Evolutionary conservation across 2,329 filamentous ascomycete species (phyloP), one percentile per base, ranked within the genome.

Genomic region (Macrophomina phaseolina): DNA sequence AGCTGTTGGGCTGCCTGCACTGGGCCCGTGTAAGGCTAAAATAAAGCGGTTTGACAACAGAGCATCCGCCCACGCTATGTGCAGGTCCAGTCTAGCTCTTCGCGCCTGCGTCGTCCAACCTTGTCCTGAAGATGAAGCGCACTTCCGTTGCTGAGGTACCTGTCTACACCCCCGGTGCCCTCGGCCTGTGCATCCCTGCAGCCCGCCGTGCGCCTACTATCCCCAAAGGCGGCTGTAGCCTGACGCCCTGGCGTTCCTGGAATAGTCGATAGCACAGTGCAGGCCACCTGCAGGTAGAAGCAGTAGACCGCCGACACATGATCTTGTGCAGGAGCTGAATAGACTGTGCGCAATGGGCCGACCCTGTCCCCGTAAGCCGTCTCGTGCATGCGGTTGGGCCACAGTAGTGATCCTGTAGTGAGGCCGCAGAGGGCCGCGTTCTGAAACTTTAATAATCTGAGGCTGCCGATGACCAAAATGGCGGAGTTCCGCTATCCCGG

Each of bases 1-100:
- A 58, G 55, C 55, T 38, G 55, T 58, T 58, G 55, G 55, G 55
- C 55, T 45, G 18, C 23, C 28, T n/a, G 18, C 5, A 7, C 16
- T 36, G 32, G 53, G 53, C 18, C 36, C 36, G 38, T 58, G 53
- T 58, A 58, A 58, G 53, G 53, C 36, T 58, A 58, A 58, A 42
- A 42, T 58, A 60, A 60, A 28, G 40, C 46, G 56, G 56, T 34
- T 60, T 60, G 56, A 60, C 56, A 60, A 34, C 56, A 45, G 23
- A 40, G 53, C 53, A 23, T 40, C 2, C 36, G 18, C 36, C n/a
- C 53, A 28, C 53, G 36, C 53, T 45, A 58, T 32, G n/a, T 30
- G 53, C 38, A 58, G 53, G 49, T 32, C 32, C 49, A 53, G 49
- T 30, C n/a, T 53, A 53, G 49, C 12, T 28, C 28, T 16, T 49